Conservation (phyloP, 139 green algal genomes). For the Astrephomene gubernaculifera region DNA sequence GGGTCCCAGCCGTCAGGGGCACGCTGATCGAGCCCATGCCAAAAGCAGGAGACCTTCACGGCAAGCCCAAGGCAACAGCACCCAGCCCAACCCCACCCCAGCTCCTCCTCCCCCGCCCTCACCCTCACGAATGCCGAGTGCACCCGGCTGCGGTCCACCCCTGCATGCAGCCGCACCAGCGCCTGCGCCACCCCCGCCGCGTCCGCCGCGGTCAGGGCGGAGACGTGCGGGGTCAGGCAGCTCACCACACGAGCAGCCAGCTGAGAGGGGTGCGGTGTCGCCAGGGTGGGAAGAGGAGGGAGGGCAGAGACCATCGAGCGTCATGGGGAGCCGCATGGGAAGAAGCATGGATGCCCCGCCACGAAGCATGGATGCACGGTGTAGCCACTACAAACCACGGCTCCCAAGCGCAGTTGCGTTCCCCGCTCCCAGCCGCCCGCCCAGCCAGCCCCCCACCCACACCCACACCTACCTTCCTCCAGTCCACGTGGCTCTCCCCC, state of each 20-base stretch:
- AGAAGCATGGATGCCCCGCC: too few species aligned
- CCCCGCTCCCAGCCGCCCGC: not conserved
- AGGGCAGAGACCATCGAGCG: not conserved
- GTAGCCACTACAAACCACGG: too few species aligned
- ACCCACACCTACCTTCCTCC: not conserved
- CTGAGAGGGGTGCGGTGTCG: too few species aligned
- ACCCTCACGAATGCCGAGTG: not conserved
- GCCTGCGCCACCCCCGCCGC: slow-evolving; percentile 5
- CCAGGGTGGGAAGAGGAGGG: too few species aligned
- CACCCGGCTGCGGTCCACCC: not conserved
- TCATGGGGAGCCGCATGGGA: too few species aligned
- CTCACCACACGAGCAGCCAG: too few species aligned
- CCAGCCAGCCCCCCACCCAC: not conserved
- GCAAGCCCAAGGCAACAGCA: not conserved
- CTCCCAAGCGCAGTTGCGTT: not conserved
- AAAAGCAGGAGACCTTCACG: not conserved
- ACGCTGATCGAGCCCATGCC: too few species aligned
- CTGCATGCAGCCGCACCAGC: not conserved
- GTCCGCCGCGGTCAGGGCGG: too few species aligned
- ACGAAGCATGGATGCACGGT: too few species aligned
- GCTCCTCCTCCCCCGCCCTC: not conserved
- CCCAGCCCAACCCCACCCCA: not conserved
- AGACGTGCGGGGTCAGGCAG: too few species aligned
- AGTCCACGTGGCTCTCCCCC: not conserved
- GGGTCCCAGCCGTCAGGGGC: too few species aligned